Evolutionary conservation across 495 filamentous ascomycete genomes (phyloP).

Genomic region (Rhizodiscina lignyota): DNA sequence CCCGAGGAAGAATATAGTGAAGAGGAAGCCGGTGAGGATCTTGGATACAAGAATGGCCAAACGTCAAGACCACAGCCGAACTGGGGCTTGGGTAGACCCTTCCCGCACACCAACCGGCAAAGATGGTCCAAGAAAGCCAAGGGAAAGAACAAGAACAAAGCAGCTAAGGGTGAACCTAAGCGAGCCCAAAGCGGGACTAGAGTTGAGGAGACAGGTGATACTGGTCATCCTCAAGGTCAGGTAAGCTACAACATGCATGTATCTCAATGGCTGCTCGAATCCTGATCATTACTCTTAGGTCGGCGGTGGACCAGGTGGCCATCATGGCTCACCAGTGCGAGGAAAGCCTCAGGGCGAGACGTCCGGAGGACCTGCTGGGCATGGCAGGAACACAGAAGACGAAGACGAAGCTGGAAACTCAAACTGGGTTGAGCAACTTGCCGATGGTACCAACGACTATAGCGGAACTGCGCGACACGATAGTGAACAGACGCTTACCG

Average conservation of each 20-base stretch:
- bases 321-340: conserved; percentile 7
- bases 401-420: conserved; percentile 5
- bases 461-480: not conserved
- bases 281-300: conserved; percentile 1
- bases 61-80: conserved; percentile 1
- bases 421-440: conserved; percentile 6
- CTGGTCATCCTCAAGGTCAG: too few species aligned
- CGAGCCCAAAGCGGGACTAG: too few species aligned
- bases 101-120: too few species aligned
- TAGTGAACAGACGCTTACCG: conserved; percentile 5
- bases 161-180: too few species aligned
- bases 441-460: conserved; percentile 3
- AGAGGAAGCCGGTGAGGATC: not conserved
- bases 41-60: not conserved
- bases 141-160: too few species aligned
- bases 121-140: too few species aligned
- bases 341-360: conserved; percentile 5
- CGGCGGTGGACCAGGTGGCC: conserved; percentile 6
- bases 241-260: too few species aligned
- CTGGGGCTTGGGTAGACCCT: too few species aligned
- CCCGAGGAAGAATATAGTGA: conserved; percentile 1
- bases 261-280: not conserved
- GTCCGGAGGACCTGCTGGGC: conserved; percentile 4
- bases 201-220: too few species aligned
- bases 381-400: conserved; percentile 5